Conservation (phyloP, 2,329 filamentous ascomycete genomes). For the Phaeosphaeriaceae sp. region DNA sequence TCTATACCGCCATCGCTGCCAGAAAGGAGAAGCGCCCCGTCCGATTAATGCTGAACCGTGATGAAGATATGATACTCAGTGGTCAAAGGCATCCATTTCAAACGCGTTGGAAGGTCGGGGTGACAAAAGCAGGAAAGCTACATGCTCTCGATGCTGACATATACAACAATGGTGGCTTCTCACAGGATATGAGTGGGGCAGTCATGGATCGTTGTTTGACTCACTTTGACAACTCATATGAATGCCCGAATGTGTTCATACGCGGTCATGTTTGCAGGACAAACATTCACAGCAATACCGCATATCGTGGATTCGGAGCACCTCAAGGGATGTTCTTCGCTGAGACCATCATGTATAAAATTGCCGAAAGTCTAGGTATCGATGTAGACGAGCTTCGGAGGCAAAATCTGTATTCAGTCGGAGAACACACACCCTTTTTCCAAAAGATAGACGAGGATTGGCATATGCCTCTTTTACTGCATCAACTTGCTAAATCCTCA, state of each 20-base stretch:
- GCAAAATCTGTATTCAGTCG: constrained; percentile 82
- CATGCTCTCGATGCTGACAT: constrained; percentile 86
- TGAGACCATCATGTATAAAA: constrained; percentile 85
- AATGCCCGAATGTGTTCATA: constrained; percentile 83
- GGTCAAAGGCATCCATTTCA: constrained; percentile 93
- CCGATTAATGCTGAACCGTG: constrained; percentile 90
- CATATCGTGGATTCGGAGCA: constrained; percentile 93
- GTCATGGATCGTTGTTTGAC: constrained; percentile 85
- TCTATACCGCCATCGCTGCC: constrained; percentile 82
- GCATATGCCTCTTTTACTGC: constrained; percentile 91
- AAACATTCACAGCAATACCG: constrained; percentile 95
- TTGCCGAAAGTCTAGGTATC: constrained; percentile 86
- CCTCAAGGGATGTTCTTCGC: constrained; percentile 94
- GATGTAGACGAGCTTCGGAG: constrained; percentile 78
- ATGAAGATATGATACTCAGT: constrained; percentile 91
- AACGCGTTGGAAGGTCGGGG: constrained; percentile 85
- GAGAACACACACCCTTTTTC: constrained; percentile 86
- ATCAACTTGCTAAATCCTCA: constrained; percentile 78
- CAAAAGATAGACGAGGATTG: constrained; percentile 81
- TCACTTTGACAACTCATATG: constrained; percentile 88
- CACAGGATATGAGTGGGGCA: constrained; percentile 70
- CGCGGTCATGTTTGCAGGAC: constrained; percentile 87
- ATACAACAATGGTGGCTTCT: constrained; percentile 88
- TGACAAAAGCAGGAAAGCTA: constrained; percentile 90
- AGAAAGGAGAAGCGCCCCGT: constrained; percentile 83